A percentile compares a stretch with the other conserved stretches of the same genome.
Conservation (phyloP, 1,284 basidiomycete species). For the Moesziomyces sp. region DNA sequence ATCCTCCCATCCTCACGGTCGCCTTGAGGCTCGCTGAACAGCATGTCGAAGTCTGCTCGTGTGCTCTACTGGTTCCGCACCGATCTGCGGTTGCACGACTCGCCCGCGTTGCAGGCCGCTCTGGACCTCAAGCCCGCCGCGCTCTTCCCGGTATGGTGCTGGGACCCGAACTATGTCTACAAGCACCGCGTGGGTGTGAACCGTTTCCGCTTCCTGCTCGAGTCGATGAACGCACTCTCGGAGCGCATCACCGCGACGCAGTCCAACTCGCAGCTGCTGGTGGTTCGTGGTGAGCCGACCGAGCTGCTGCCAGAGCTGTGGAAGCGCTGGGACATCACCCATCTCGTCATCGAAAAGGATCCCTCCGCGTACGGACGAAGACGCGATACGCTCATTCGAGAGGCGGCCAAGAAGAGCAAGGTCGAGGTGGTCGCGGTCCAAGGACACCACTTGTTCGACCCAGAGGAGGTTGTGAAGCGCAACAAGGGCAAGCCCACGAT, state of each 20-base stretch:
- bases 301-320: slow-evolving; percentile 69
- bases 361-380: slow-evolving; percentile 46
- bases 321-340: slow-evolving; percentile 71
- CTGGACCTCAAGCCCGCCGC: slow-evolving; percentile 69
- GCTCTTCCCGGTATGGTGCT: slow-evolving; percentile 70
- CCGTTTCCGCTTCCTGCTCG: slow-evolving; percentile 71
- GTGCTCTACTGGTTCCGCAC: slow-evolving; percentile 72
- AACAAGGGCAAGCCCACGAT: slow-evolving; percentile 55
- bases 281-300: slow-evolving; percentile 71
- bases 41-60: slow-evolving; percentile 48
- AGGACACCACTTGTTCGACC: slow-evolving; percentile 55
- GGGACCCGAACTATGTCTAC: slow-evolving; percentile 69
- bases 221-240: slow-evolving; percentile 69
- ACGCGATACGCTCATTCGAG: slow-evolving; percentile 35
- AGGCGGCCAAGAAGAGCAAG: slow-evolving; percentile 44
- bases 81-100: slow-evolving; percentile 72
- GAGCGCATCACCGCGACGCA: slow-evolving; percentile 69
- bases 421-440: slow-evolving; percentile 50
- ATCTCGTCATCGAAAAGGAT: slow-evolving; percentile 69
- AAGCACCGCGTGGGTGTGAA: slow-evolving; percentile 71
- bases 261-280: slow-evolving; percentile 69
- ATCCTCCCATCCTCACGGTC: not conserved
- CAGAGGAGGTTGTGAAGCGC: slow-evolving; percentile 49
- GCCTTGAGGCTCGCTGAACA: not conserved
- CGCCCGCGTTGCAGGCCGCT: slow-evolving; percentile 70